Base-by-base conservation (phyloP, 306 rosid species). In the Alnus rubra region DNA sequence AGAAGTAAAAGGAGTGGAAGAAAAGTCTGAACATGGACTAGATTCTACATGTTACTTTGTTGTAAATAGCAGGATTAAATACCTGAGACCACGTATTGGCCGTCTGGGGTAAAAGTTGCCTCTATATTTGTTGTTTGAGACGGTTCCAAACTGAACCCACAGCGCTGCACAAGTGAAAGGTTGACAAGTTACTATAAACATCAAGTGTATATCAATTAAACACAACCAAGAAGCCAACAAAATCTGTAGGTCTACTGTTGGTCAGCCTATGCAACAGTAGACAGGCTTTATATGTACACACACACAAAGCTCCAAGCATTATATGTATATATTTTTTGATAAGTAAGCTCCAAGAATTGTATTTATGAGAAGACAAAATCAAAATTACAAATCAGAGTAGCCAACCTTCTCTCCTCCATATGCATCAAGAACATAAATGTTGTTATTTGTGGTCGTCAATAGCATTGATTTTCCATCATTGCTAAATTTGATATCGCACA, bases 391-490 rank as follows among this genome's bases (percentile, higher is more conserved):
- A 79, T 76, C 58, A 74, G 54, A 80, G 79, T 65, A 60, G 33
- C 69, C 81, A 70, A 94, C 97, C 95, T 95, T 95, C 68, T 95
- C 98, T 80, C 98, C 98, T 23, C 86, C 96, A 63, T 95, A 95
- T 18, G 98, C 98, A 82, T 95, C 98, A 39, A 95, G 98, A 86
- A 95, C 94, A 82, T 95, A 95, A 67, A 92, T 87, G 69, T 90
- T 86, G 84, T 92, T 92, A 82, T 87, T 88, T 64, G 98, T 88
- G 39, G 97, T 95, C 16, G 98, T 92, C 91, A 95, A 83, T 75
- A 95, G 93, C 98, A 95, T 92, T 70, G 98, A 95, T 85, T 95
- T 90, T 15, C 98, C 98, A 71, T 95, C 98, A 31, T 88, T 92
- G 87, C 98, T 95, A 84, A 95, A 95, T 84, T 95, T 95, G 84